These are phyloP conservation scores for Caloboletus inedulis DNA, from an alignment of 1,284 basidiomycete genomes.

Conservation along the genomic window DNA sequence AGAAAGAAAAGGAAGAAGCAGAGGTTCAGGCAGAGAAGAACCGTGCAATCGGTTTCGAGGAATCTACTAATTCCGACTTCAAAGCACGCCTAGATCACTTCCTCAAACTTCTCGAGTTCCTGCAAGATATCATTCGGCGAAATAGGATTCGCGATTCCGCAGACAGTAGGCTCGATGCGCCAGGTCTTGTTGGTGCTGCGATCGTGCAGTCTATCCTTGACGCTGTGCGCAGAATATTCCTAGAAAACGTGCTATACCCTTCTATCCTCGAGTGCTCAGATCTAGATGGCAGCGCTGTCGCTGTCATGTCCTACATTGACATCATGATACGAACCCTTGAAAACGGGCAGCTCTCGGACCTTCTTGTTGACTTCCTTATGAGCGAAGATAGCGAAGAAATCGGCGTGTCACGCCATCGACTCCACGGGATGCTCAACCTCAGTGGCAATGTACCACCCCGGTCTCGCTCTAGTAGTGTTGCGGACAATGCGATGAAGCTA, in stretches of 20 bases:
- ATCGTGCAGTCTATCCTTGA: conserved; percentile 81
- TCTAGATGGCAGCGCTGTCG: conserved; percentile 88
- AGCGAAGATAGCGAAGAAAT: conserved; percentile 78
- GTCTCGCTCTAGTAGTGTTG: conserved; percentile 28
- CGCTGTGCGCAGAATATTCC: conserved; percentile 81
- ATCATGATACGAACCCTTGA: conserved; percentile 78
- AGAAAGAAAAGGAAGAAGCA: conserved; percentile 57
- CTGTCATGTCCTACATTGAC: conserved; percentile 96
- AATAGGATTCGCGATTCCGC: conserved; percentile 46
- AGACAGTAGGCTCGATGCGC: conserved; percentile 48
- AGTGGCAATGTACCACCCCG: conserved; percentile 37
- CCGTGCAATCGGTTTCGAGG: conserved; percentile 65
- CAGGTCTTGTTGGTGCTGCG: conserved; percentile 66
- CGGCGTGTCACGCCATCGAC: conserved; percentile 40
- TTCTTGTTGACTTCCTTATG: conserved; percentile 77
- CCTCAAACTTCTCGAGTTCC: conserved; percentile 86
- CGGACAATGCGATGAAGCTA: conserved; percentile 44
- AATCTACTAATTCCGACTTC: conserved; percentile 75
- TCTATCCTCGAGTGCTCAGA: conserved; percentile 93
- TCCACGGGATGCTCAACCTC: conserved; percentile 48
- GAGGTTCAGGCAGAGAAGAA: conserved; percentile 54
- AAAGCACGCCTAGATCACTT: conserved; percentile 82
- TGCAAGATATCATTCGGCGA: conserved; percentile 81
- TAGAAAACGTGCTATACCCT: conserved; percentile 92
- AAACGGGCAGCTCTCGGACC: conserved; percentile 63